A percentile compares a stretch with the other conserved stretches of the same genome.
Evolutionary conservation across 495 filamentous ascomycete species (phyloP).

Genomic region (Tuber magnatum): DNA sequence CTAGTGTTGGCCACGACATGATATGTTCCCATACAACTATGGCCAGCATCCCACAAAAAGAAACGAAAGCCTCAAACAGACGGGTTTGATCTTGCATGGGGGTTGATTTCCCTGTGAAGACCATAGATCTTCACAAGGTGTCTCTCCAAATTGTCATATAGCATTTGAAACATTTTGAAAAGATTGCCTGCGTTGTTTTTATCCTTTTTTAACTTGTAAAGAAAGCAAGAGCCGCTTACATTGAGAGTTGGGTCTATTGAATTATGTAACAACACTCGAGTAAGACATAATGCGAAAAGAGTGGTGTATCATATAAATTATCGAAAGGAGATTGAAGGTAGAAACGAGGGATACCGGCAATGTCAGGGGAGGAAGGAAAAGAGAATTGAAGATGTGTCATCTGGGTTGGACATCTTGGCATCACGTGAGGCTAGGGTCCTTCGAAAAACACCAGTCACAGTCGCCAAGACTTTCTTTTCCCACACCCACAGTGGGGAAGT

Average conservation of each 20-base stretch:
- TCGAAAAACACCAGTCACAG: background rate
- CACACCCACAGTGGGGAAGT: background rate
- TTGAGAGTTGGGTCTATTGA: background rate
- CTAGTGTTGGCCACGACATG: background rate
- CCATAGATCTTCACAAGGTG: background rate
- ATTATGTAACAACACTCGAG: background rate
- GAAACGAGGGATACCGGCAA: background rate
- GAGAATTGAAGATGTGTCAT: background rate
- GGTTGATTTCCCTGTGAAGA: background rate
- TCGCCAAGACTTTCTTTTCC: background rate
- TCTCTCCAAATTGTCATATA: background rate
- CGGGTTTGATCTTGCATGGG: slow-evolving; percentile 35
- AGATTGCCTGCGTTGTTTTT: background rate
- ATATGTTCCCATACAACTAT: slow-evolving; percentile 24
- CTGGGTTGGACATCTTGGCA: background rate
- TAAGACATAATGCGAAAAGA: background rate
- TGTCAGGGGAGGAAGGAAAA: background rate
- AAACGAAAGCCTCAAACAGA: slow-evolving; percentile 36
- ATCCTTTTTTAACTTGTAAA: background rate
- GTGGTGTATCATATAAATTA: background rate
- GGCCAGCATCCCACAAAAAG: slow-evolving; percentile 34
- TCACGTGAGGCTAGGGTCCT: background rate
- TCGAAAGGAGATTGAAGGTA: background rate
- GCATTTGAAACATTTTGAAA: slow-evolving; percentile 1
- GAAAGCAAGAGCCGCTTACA: background rate